Percentiles rank a stretch among this genome's conserved stretches.
Conservation (phyloP, 805 yeast genomes). For the Kodamaea hsintzibuensis region DNA sequence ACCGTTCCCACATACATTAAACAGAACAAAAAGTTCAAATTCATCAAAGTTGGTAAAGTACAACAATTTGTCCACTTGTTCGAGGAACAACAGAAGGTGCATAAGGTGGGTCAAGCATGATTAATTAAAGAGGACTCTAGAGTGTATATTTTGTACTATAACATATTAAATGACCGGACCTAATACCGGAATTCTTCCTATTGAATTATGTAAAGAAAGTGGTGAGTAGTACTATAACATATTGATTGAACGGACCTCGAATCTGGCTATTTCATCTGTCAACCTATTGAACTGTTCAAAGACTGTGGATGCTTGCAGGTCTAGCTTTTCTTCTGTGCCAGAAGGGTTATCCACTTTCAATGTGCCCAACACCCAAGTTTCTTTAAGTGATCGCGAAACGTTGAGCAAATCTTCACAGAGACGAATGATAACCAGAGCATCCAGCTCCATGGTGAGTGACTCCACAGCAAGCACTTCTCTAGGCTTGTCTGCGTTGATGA, state of each 20-base stretch:
- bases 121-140: not conserved
- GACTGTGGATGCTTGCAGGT: slow-evolving; percentile 22
- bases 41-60: slow-evolving; percentile 47
- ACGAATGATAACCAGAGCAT: slow-evolving; percentile 51
- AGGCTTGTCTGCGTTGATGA: slow-evolving; percentile 42
- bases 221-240: not conserved
- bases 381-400: slow-evolving; percentile 51
- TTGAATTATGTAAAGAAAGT: not conserved
- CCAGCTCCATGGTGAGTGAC: slow-evolving; percentile 54
- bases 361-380: slow-evolving; percentile 59
- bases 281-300: slow-evolving; percentile 35
- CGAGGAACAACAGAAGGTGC: slow-evolving; percentile 30
- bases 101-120: slow-evolving; percentile 2
- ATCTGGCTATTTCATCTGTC: slow-evolving; percentile 29
- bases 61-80: slow-evolving; percentile 46
- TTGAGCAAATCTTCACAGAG: slow-evolving; percentile 53
- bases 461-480: slow-evolving; percentile 50
- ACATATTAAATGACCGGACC: not conserved
- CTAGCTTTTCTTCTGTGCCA: slow-evolving; percentile 18
- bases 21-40: slow-evolving; percentile 43
- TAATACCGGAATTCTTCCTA: not conserved
- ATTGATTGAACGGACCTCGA: not conserved
- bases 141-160: slow-evolving; percentile 2
- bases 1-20: slow-evolving; percentile 39
- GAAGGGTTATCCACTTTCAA: slow-evolving; percentile 34